Evolutionary conservation across 2,329 filamentous ascomycete genomes (phyloP).

Genomic region (Colletotrichum coccodes): DNA sequence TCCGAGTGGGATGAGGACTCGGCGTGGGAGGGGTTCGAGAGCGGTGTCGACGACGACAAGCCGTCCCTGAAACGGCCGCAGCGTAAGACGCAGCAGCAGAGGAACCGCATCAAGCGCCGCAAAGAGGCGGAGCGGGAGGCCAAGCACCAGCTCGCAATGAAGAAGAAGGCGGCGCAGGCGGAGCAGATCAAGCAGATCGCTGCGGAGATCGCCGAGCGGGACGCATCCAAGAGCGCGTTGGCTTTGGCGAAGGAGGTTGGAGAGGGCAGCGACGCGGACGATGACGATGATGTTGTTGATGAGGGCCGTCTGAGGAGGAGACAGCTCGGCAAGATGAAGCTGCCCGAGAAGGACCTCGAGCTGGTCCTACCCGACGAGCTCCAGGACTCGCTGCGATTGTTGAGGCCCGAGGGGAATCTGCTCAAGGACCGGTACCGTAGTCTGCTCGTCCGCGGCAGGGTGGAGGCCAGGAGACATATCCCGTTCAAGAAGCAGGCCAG

Average conservation of each 20-base stretch:
- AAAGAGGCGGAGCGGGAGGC: slow-evolving; percentile 86
- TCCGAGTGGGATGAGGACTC: slow-evolving; percentile 87
- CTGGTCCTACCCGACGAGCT: slow-evolving; percentile 85
- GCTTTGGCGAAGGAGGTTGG: slow-evolving; percentile 50
- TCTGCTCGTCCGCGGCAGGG: slow-evolving; percentile 86
- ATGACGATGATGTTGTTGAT: slow-evolving; percentile 66
- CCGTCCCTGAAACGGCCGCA: slow-evolving; percentile 72
- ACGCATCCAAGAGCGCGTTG: slow-evolving; percentile 50
- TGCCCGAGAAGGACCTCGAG: slow-evolving; percentile 84
- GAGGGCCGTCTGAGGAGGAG: slow-evolving; percentile 74
- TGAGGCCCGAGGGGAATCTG: slow-evolving; percentile 96
- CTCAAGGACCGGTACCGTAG: slow-evolving; percentile 92
- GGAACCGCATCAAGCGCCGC: slow-evolving; percentile 87
- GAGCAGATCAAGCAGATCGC: slow-evolving; percentile 78
- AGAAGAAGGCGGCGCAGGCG: slow-evolving; percentile 77
- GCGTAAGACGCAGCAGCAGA: slow-evolving; percentile 86
- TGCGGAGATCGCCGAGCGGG: slow-evolving; percentile 68
- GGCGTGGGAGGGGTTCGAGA: slow-evolving; percentile 91
- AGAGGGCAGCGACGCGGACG: slow-evolving; percentile 52
- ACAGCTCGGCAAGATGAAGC: slow-evolving; percentile 77
- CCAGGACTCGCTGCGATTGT: slow-evolving; percentile 80
- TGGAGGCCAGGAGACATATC: slow-evolving; percentile 84
- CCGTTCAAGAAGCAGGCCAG: slow-evolving; percentile 85
- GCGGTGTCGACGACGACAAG: slow-evolving; percentile 75
- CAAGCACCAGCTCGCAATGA: slow-evolving; percentile 80